Conservation (phyloP, 768 basidiomycete species). For the Chalciporus sphaerocephalus region DNA sequence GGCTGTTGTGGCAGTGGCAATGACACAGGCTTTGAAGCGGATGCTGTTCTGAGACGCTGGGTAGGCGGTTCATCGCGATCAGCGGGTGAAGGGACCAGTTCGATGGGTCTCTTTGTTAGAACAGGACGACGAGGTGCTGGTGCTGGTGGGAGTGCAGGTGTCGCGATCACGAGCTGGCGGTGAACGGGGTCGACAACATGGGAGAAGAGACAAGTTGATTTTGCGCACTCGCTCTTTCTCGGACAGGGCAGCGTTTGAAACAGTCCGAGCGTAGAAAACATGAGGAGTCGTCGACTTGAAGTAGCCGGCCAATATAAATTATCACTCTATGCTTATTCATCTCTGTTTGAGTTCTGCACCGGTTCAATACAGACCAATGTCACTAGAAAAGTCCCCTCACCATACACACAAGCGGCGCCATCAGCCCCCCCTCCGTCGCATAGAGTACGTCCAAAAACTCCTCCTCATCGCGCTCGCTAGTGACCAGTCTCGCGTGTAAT, state of each 20-base stretch:
- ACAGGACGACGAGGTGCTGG: slow-evolving; percentile 25
- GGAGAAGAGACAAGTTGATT: slow-evolving; percentile 61
- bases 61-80: slow-evolving; percentile 48
- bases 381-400: not conserved
- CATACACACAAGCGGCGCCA: slow-evolving; percentile 8
- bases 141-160: slow-evolving; percentile 5
- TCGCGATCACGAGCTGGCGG: slow-evolving; percentile 11
- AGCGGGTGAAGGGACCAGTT: slow-evolving; percentile 20
- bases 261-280: slow-evolving; percentile 62
- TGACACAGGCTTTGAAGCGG: slow-evolving; percentile 40
- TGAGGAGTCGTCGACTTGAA: too few relatives aligned
- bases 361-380: too few relatives aligned
- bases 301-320: too few relatives aligned
- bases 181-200: slow-evolving; percentile 43
- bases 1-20: slow-evolving; percentile 41
- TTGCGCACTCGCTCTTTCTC: slow-evolving; percentile 42
- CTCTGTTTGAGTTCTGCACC: too few relatives aligned
- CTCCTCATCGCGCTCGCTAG: too few relatives aligned
- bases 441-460: slow-evolving; percentile 31
- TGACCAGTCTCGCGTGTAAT: not conserved
- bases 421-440: slow-evolving; percentile 10
- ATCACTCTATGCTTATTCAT: too few relatives aligned
- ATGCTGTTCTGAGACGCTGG: slow-evolving; percentile 58
- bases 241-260: slow-evolving; percentile 64
- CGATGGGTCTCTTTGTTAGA: slow-evolving; percentile 49